Evolutionary conservation across 345 rosid species (phyloP).

Genomic region (Eucalyptus polybractea): DNA sequence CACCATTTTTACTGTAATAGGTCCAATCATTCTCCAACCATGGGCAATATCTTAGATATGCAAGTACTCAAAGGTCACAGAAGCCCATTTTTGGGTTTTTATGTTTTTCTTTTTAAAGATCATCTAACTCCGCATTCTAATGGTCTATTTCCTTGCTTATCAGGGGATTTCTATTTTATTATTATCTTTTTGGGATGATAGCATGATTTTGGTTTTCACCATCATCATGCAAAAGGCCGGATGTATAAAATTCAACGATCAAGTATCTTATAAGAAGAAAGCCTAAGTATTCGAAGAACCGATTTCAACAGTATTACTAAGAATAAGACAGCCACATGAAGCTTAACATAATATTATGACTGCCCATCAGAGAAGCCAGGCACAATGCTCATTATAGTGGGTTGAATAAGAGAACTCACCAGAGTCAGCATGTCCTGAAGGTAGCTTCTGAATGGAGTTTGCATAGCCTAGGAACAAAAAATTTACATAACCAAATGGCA

Average conservation of each 20-base stretch:
- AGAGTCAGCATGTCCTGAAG: slow-evolving; percentile 84
- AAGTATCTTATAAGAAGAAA: not conserved
- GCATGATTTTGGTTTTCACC: not conserved
- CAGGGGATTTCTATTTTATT: not conserved
- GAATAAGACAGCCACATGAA: not conserved
- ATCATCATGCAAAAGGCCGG: not conserved
- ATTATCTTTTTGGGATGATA: not conserved
- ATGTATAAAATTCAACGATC: not conserved
- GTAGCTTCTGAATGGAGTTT: slow-evolving; percentile 87
- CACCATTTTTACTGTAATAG: not conserved
- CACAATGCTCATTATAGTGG: not conserved
- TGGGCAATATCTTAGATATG: not conserved
- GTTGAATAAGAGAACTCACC: slow-evolving; percentile 33
- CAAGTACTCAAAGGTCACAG: not conserved
- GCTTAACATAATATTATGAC: not conserved
- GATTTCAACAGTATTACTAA: not conserved
- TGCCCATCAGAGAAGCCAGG: not conserved
- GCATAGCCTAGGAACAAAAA: slow-evolving; percentile 34
- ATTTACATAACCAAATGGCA: not conserved
- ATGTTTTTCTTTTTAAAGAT: not conserved
- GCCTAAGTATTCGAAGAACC: not conserved
- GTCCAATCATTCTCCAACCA: not conserved
- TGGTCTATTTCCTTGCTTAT: not conserved
- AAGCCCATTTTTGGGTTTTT: not conserved
- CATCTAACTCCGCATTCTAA: not conserved